Conservation (phyloP, 768 basidiomycete species). For the Lactifluus volemus region DNA sequence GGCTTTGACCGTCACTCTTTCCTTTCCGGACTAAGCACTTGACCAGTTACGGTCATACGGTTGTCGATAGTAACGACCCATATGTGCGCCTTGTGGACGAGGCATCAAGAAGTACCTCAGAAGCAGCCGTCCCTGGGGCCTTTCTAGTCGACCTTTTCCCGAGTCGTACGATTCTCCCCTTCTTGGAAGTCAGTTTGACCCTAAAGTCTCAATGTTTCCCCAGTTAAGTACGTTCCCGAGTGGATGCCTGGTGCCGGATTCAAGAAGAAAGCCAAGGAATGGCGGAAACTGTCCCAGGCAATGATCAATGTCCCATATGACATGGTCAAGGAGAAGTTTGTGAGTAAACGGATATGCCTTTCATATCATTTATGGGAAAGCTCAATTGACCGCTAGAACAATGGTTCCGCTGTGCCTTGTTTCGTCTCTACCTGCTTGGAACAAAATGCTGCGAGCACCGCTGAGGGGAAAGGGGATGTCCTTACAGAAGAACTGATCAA, state of each 20-base stretch:
- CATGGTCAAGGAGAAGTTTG: conserved; percentile 19
- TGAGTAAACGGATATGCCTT: background rate
- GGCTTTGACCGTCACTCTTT: background rate
- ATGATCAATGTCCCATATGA: conserved; percentile 21
- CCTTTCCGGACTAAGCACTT: background rate
- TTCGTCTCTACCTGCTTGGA: conserved; percentile 14
- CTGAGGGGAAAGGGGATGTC: conserved; percentile 11
- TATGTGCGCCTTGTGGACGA: conserved; percentile 16
- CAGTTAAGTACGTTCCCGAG: conserved; percentile 22
- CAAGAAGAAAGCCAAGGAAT: conserved; percentile 15
- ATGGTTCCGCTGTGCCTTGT: conserved; percentile 13
- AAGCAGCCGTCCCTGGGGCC: conserved; percentile 17
- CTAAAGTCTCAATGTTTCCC: background rate
- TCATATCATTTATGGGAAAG: background rate
- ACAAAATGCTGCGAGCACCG: conserved; percentile 6
- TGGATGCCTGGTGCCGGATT: conserved; percentile 25
- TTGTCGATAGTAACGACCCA: conserved; percentile 12
- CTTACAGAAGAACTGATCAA: conserved; percentile 16
- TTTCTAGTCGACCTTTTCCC: conserved; percentile 23
- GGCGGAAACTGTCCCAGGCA: conserved; percentile 16
- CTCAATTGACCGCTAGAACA: background rate
- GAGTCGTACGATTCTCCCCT: conserved; percentile 14
- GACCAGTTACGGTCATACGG: conserved; percentile 16
- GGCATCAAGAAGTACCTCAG: conserved; percentile 8
- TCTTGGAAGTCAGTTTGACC: background rate